phyloP scores from a whole-genome alignment of 257 asterid species.

The Przewalskia tangutica region DNA sequence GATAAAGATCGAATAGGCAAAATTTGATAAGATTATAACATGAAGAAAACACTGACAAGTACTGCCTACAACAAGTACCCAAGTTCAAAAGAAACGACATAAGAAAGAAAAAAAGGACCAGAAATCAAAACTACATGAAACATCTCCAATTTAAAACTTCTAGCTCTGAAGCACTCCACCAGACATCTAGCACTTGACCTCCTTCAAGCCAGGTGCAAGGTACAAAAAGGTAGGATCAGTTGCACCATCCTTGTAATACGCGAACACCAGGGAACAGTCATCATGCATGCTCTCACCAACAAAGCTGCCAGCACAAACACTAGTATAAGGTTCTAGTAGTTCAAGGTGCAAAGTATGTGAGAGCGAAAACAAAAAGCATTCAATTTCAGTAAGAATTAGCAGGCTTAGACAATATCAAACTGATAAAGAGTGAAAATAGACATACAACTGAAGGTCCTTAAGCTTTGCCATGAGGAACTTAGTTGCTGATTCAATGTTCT shows the following conservation, averaged over 20 bases:
- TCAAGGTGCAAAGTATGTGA: neutral
- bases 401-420: neutral
- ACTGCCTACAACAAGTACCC: neutral
- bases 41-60: neutral
- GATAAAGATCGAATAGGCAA: neutral
- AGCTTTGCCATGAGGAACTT: slow-evolving; percentile 59
- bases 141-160: neutral
- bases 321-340: neutral
- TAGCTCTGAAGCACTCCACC: neutral
- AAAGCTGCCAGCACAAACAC: slow-evolving; percentile 27
- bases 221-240: slow-evolving; percentile 80
- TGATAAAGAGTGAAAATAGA: neutral
- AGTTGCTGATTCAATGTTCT: slow-evolving; percentile 68
- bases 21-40: neutral
- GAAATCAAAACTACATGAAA: neutral
- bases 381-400: no score
- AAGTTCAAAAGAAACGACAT: neutral
- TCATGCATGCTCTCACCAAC: slow-evolving; percentile 92
- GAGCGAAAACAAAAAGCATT: no score
- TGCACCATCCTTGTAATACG: slow-evolving; percentile 83
- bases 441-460: slow-evolving; percentile 84
- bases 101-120: neutral
- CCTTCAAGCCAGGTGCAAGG: slow-evolving; percentile 69
- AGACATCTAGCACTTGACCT: slow-evolving; percentile 55
- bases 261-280: slow-evolving; percentile 60